Evolutionary conservation across 176 grass and related monocot genomes (phyloP), one percentile per base, ranked within the genome.

Genomic region (Canna indica): DNA sequence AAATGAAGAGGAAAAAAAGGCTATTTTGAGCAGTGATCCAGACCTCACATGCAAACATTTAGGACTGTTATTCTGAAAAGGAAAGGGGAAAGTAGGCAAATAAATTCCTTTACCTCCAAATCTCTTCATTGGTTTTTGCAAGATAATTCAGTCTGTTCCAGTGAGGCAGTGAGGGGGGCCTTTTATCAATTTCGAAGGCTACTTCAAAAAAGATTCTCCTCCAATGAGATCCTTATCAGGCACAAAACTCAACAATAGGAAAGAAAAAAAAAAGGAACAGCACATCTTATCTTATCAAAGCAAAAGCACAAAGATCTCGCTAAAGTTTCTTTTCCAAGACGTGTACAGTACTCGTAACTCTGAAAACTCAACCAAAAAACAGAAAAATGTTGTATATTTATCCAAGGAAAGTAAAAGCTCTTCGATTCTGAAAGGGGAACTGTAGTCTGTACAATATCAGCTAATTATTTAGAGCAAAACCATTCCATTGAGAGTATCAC

Each of bases 251-350:
- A 36, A 60, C 5, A 11, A 26, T 60, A 60, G 1, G 22, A 20
- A 54, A 20, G 27, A 14, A 3, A 60, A 60, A 60, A 15, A 30
- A 60, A 30, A 29, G 10, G 26, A 60, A 39, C 32, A 62, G 17
- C 33, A 41, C 35, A 12, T 33, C 8, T 38, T 3, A 10, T 38
- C 34, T 66, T 36, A 10, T 24, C 22, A 24, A 16, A 39, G 34
- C 34, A 22, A 66, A 66, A 66, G 63, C 35, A 24, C 63, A 41
- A 25, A 25, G 34, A 66, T 66, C 34, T 39, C 35, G 8, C 34
- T n/a, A 66, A 66, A 29, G 27, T 66, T 66, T 8, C 8, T 24
- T 66, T 66, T 66, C 35, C 33, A 38, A 66, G 63, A 66, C 63
- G 11, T 66, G 63, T 11, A 41, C 63, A 66, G 18, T 25, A 5